phyloP scores from a whole-genome alignment of 441 rosid species.

The Pelargonium cotyledonis region DNA sequence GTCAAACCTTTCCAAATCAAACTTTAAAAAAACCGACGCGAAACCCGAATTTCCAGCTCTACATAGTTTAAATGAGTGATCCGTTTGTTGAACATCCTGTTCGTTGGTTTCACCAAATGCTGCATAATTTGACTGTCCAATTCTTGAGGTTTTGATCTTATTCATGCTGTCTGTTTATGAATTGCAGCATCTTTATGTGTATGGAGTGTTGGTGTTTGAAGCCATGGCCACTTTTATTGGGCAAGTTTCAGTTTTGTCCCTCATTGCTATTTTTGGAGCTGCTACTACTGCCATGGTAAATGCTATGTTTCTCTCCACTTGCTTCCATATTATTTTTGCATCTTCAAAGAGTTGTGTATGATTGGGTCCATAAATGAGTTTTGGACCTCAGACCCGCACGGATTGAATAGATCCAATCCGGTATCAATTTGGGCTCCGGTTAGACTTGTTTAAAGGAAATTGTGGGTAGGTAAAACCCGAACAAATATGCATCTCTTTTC shows the following conservation, averaged over 20 bases:
- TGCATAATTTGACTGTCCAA: neutral
- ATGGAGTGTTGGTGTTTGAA: slow-evolving; percentile 74
- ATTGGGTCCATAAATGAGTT: no score
- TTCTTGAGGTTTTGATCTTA: slow-evolving; percentile 1
- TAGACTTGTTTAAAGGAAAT: no score
- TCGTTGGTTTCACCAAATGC: slow-evolving; percentile 3
- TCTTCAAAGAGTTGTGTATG: no score
- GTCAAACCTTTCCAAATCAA: no score
- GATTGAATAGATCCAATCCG: no score
- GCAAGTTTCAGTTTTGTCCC: slow-evolving; percentile 73
- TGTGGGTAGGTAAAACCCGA: no score
- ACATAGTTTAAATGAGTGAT: slow-evolving; percentile 19
- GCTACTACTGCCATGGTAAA: slow-evolving; percentile 81
- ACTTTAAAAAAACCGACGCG: no score
- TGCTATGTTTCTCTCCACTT: neutral
- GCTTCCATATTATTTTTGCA: no score
- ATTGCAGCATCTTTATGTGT: slow-evolving; percentile 69
- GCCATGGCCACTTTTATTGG: slow-evolving; percentile 82
- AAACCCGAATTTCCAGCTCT: no score
- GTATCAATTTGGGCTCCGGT: no score
- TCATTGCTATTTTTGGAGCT: slow-evolving; percentile 78
- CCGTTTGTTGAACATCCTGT: slow-evolving; percentile 18
- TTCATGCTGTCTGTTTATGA: neutral
- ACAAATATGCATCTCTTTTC: no score
- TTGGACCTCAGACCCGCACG: no score